Evolutionary conservation across 345 rosid genomes (phyloP).

Genomic region (Draba incana): DNA sequence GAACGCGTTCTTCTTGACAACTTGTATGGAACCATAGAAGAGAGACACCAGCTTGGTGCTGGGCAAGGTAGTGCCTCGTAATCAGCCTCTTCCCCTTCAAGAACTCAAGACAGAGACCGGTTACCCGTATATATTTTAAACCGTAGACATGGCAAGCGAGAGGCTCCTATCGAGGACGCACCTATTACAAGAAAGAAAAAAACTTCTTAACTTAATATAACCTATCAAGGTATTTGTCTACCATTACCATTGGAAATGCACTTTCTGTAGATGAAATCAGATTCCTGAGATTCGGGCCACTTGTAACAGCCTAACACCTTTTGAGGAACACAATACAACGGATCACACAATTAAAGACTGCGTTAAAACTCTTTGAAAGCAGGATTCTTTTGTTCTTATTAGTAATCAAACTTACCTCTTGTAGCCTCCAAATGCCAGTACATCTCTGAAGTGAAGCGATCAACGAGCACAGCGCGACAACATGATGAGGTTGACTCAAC

Average conservation of each 20-base stretch:
- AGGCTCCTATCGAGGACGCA: conserved; percentile 76
- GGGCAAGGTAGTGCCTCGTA: no score
- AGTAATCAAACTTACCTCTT: conserved; percentile 77
- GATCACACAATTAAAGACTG: conserved; percentile 1
- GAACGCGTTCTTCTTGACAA: no score
- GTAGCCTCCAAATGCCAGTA: conserved; percentile 80
- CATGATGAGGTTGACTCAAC: conserved; percentile 52
- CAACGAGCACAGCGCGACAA: conserved; percentile 61
- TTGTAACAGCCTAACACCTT: conserved; percentile 76
- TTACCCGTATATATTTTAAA: no score
- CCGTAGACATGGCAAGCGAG: no score
- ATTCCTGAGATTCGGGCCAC: conserved; percentile 84
- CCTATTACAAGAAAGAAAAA: conserved; percentile 48
- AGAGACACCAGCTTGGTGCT: no score
- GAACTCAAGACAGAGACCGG: no score
- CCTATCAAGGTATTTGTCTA: neutral
- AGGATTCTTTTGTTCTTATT: neutral
- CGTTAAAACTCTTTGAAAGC: neutral
- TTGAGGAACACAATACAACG: conserved; percentile 24
- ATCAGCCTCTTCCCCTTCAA: no score
- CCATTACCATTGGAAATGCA: neutral
- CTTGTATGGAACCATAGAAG: no score
- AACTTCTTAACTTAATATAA: conserved; percentile 10
- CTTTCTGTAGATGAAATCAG: conserved; percentile 82
- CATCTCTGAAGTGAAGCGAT: conserved; percentile 78